phyloP scores from a whole-genome alignment of 2,329 filamentous ascomycete species.

The Monosporascus sp. region DNA sequence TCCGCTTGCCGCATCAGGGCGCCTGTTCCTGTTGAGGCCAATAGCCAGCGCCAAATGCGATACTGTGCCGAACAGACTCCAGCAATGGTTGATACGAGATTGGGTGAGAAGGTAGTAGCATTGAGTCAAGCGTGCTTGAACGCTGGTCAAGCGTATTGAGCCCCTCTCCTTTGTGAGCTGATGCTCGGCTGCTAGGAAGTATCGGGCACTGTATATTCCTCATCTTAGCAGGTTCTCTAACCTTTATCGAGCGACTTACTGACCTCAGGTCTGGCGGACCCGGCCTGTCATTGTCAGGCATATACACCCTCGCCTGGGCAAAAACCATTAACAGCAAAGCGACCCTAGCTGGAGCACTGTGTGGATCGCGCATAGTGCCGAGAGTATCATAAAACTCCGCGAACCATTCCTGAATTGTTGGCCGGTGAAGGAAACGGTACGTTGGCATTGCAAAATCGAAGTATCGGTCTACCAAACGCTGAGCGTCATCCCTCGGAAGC shows the following conservation, averaged over 20 bases:
- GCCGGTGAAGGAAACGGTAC: constrained; percentile 37
- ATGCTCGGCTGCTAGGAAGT: constrained; percentile 17
- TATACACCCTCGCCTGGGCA: constrained; percentile 36
- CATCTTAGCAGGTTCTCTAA: no score
- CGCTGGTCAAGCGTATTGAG: constrained; percentile 21
- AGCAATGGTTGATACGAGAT: constrained; percentile 42
- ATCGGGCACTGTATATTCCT: constrained; percentile 4
- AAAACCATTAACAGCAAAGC: constrained; percentile 36
- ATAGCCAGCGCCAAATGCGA: constrained; percentile 33
- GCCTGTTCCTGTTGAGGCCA: constrained; percentile 32
- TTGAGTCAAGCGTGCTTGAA: constrained; percentile 30
- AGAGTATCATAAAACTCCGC: constrained; percentile 39
- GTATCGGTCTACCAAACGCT: constrained; percentile 29
- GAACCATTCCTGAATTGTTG: constrained; percentile 36
- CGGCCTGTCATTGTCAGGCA: constrained; percentile 30
- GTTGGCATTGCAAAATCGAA: constrained; percentile 38
- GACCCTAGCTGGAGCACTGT: constrained; percentile 33
- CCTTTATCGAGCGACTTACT: not conserved
- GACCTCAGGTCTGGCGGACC: constrained; percentile 9
- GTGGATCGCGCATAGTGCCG: constrained; percentile 31
- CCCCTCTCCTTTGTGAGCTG: constrained; percentile 21
- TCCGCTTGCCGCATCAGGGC: constrained; percentile 13
- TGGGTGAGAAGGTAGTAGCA: constrained; percentile 38
- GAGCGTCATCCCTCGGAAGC: constrained; percentile 24
- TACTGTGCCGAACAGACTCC: constrained; percentile 39